A percentile compares a stretch with the other conserved stretches of the same genome.
Conservation (phyloP, 306 rosid genomes). For the Medicago ruthenica region DNA sequence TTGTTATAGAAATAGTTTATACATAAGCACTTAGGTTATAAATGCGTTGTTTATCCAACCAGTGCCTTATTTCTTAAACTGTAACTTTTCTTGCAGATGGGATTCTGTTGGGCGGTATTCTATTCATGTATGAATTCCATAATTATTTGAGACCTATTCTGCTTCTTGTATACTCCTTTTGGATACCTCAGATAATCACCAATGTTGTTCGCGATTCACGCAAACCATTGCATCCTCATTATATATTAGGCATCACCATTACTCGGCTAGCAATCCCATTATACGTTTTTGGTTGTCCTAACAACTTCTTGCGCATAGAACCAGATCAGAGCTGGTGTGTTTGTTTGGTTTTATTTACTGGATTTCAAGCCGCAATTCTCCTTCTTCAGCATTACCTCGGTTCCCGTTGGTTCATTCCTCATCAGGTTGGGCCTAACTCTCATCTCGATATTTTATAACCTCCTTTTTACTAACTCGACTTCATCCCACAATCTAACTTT, state of each 20-base stretch:
- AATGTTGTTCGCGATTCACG: constrained; percentile 90
- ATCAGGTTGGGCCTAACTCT: constrained; percentile 66
- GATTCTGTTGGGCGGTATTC: constrained; percentile 95
- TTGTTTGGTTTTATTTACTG: constrained; percentile 65
- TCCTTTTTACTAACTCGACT: neutral
- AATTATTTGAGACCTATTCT: constrained; percentile 78
- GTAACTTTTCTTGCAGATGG: constrained; percentile 74
- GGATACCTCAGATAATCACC: constrained; percentile 97
- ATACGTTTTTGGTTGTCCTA: constrained; percentile 88
- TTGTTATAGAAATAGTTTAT: neutral
- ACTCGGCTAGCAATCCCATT: constrained; percentile 91
- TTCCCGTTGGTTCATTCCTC: constrained; percentile 98
- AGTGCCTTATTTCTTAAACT: constrained; percentile 7
- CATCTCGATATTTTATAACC: neutral
- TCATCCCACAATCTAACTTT: constrained; percentile 30
- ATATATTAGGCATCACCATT: constrained; percentile 82
- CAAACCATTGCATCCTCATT: constrained; percentile 93
- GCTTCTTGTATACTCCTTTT: constrained; percentile 86
- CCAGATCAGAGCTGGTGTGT: constrained; percentile 83
- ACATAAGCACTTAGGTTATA: neutral
- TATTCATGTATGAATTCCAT: constrained; percentile 94
- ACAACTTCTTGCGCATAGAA: constrained; percentile 92
- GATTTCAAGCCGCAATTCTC: constrained; percentile 83
- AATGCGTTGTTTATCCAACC: neutral
- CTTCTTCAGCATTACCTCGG: constrained; percentile 95